Evolutionary conservation across 257 asterid genomes (phyloP), one percentile per base, ranked within the genome.

Genomic region (Przewalskia tangutica): DNA sequence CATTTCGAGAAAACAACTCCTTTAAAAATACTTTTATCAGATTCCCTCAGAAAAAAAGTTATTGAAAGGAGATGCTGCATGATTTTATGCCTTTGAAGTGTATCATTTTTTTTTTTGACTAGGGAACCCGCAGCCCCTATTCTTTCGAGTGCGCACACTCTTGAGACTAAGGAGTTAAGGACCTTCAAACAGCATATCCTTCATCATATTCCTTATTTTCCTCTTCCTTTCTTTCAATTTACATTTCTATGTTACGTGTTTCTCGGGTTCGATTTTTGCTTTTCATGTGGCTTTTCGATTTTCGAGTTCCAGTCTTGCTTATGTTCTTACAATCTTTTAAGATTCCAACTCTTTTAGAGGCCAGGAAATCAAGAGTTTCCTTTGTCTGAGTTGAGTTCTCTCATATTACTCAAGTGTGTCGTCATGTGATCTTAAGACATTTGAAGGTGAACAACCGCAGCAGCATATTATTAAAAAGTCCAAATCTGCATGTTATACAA

Each of bases 161-260:
- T 38, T 38, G 42, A 0, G 42, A 38, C 42, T 2, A 38, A 23
- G 42, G 42, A 38, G 42, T 4, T 2, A 46, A 53, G 63, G 44
- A 12, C 53, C 76, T n/a, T 48, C 17, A 62, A 48, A 48, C 44
- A 77, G 86, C 86, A 87, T 83, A 88, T 90, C 70, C 89, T 77
- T 36, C 2, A 8, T 71, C 34, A 81, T 87, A 83, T 87, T 76
- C 87, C 18, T 70, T 16, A 13, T 38, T 38, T 36, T 12, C 44
- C 44, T 67, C 51, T 14, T 64, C 0, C 2, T 38, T n/a, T 17
- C 3, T 12, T 17, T 8, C 38, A 4, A 60, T 42, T 40, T 16
- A 40, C 50, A 40, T 17, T 68, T 40, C 76, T 3, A 7, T 66
- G 53, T 46, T 46, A 46, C 12, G 53, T 46, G 8, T 46, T 8